phyloP scores from a whole-genome alignment of 257 asterid genomes.

The Gynochthodes officinalis region DNA sequence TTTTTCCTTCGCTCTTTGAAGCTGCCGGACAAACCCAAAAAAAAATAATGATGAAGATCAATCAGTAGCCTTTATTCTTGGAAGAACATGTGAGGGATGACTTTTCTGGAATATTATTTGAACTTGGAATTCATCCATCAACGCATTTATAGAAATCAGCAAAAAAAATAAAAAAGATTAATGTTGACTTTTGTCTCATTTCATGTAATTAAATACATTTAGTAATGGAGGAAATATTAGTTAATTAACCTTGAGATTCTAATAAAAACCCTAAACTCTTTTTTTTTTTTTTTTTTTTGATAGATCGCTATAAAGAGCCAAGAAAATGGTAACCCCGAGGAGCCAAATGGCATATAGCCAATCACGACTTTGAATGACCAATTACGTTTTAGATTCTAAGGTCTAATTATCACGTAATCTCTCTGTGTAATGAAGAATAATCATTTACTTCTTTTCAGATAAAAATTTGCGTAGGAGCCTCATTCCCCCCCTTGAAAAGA shows the following conservation, averaged over 20 bases:
- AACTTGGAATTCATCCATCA: neutral
- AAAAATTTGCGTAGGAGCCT: slow-evolving; percentile 3
- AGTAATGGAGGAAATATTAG: neutral
- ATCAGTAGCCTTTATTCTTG: neutral
- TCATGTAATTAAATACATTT: neutral
- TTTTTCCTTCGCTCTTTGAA: neutral
- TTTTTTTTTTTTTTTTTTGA: neutral
- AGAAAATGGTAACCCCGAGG: slow-evolving; percentile 2
- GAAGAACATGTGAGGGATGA: slow-evolving; percentile 15
- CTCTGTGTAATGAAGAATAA: neutral
- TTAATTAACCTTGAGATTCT: neutral
- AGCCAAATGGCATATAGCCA: neutral
- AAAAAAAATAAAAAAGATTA: neutral
- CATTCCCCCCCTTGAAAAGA: neutral
- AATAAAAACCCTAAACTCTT: neutral
- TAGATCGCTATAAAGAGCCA: neutral
- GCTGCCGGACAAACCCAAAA: no score
- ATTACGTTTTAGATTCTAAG: neutral
- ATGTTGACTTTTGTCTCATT: slow-evolving; percentile 7
- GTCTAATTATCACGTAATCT: neutral
- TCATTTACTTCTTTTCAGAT: neutral
- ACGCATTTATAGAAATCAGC: neutral
- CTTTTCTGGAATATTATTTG: neutral
- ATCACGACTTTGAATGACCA: neutral
- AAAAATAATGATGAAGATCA: neutral